Conservation (phyloP, 163 green algal genomes). For the Scenedesmus sp. region DNA sequence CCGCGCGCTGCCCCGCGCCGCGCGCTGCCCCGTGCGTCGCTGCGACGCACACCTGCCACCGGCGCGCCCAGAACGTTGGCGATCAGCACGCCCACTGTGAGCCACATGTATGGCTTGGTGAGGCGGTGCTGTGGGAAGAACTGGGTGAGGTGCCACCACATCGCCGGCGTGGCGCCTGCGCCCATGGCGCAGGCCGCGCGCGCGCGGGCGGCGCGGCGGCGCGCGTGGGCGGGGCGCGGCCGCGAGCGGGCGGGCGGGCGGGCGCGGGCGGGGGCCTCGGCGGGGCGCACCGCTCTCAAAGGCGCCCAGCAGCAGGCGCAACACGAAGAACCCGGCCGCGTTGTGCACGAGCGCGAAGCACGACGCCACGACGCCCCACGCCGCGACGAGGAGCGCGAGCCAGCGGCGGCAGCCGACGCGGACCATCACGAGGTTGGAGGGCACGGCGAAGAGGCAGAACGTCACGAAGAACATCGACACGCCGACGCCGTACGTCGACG, state of each 20-base stretch:
- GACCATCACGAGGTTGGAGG: slow-evolving; percentile 55
- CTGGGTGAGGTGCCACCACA: slow-evolving; percentile 61
- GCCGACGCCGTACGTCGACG: slow-evolving; percentile 46
- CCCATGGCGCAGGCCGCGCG: no score
- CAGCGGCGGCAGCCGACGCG: slow-evolving; percentile 55
- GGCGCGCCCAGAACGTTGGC: slow-evolving; percentile 43
- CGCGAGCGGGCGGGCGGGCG: no score
- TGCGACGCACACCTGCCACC: no score
- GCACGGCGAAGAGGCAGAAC: slow-evolving; percentile 59
- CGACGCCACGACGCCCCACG: slow-evolving; percentile 58
- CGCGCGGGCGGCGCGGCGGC: no score
- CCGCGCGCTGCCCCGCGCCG: no score
- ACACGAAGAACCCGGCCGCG: slow-evolving; percentile 50
- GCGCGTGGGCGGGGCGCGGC: no score
- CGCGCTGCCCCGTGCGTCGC: no score
- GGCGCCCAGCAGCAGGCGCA: slow-evolving; percentile 66
- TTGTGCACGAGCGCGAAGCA: slow-evolving; percentile 48
- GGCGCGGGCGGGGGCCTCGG: no score
- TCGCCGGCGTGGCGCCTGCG: slow-evolving; percentile 62
- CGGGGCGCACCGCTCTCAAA: slow-evolving; percentile 60
- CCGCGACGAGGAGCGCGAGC: slow-evolving; percentile 57
- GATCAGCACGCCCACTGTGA: slow-evolving; percentile 28
- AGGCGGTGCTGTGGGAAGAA: slow-evolving; percentile 58
- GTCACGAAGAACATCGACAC: slow-evolving; percentile 61
- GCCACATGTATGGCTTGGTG: slow-evolving; percentile 22